Percentiles rank a stretch among this genome's conserved stretches.
phyloP scores from a whole-genome alignment of 2,329 filamentous ascomycete species.

The Piedraia hortae region DNA sequence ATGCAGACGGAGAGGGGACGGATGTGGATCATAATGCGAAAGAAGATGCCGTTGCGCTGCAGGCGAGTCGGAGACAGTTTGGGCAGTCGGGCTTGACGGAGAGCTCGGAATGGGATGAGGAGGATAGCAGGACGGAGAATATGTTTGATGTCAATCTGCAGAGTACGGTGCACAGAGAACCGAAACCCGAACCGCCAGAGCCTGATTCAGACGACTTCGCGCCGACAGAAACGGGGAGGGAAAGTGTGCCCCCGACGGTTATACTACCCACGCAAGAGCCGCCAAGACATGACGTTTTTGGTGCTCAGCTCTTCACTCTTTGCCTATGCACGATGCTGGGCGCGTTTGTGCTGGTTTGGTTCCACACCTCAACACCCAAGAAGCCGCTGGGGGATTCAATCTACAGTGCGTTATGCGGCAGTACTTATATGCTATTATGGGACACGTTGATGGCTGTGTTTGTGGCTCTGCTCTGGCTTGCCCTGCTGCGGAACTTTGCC shows the following conservation, averaged over 20 bases:
- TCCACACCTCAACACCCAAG: constrained; percentile 59
- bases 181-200: constrained; percentile 16
- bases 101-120: constrained; percentile 57
- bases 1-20: constrained; percentile 80
- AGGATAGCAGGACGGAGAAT: constrained; percentile 24
- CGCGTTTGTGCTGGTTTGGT: constrained; percentile 65
- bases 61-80: constrained; percentile 69
- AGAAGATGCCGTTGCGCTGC: constrained; percentile 78
- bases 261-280: constrained; percentile 35
- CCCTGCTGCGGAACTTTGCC: constrained; percentile 65
- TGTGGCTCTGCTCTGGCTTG: constrained; percentile 74
- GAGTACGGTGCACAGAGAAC: constrained; percentile 25
- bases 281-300: constrained; percentile 69
- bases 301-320: constrained; percentile 72
- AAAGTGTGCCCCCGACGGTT: constrained; percentile 29
- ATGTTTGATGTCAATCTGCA: constrained; percentile 78
- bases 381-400: constrained; percentile 71
- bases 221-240: constrained; percentile 25
- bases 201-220: constrained; percentile 17
- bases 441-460: constrained; percentile 78
- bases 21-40: constrained; percentile 76
- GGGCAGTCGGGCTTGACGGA: constrained; percentile 60
- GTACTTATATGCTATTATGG: constrained; percentile 66
- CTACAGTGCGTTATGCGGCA: constrained; percentile 64
- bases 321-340: constrained; percentile 59